Percentiles rank a stretch among this genome's conserved stretches.
Evolutionary conservation across 1,284 basidiomycete species (phyloP).

Genomic region (Apiotrichum mycotoxinovorans): DNA sequence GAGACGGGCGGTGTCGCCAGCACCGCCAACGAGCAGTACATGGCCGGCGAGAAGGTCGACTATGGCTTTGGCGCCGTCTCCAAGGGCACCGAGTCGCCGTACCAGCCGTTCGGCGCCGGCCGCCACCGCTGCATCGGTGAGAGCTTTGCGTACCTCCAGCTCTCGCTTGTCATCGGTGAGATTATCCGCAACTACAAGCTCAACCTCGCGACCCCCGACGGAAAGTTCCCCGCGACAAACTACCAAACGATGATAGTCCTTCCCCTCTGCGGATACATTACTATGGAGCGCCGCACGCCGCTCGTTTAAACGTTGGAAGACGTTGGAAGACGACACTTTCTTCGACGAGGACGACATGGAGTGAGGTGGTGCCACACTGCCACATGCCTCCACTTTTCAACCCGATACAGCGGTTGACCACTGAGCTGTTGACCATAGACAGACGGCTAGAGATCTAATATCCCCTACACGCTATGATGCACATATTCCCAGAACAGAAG

Average conservation of each 20-base stretch:
- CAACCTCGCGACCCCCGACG: constrained; percentile 56
- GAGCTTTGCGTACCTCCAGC: constrained; percentile 86
- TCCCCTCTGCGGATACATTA: constrained; percentile 50
- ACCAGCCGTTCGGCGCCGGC: constrained; percentile 95
- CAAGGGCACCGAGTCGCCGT: constrained; percentile 85
- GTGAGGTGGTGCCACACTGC: no score
- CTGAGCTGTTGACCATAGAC: not conserved
- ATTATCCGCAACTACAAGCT: constrained; percentile 75
- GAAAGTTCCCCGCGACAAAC: constrained; percentile 71
- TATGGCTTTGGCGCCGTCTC: constrained; percentile 92
- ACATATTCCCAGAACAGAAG: not conserved
- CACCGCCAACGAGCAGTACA: constrained; percentile 68
- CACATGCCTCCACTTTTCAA: no score
- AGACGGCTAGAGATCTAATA: not conserved
- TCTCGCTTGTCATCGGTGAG: constrained; percentile 77
- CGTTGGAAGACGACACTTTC: no score
- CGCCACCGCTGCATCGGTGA: constrained; percentile 55
- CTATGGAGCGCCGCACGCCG: constrained; percentile 14
- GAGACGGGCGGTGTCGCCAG: constrained; percentile 72
- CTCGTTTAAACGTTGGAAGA: not conserved
- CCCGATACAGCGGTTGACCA: no score
- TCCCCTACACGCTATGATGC: not conserved
- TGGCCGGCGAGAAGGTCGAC: constrained; percentile 80
- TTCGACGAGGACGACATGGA: no score
- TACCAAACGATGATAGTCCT: constrained; percentile 60